Conservation (phyloP, 2,329 filamentous ascomycete species). For the Aotearoamyces nothofagi region DNA sequence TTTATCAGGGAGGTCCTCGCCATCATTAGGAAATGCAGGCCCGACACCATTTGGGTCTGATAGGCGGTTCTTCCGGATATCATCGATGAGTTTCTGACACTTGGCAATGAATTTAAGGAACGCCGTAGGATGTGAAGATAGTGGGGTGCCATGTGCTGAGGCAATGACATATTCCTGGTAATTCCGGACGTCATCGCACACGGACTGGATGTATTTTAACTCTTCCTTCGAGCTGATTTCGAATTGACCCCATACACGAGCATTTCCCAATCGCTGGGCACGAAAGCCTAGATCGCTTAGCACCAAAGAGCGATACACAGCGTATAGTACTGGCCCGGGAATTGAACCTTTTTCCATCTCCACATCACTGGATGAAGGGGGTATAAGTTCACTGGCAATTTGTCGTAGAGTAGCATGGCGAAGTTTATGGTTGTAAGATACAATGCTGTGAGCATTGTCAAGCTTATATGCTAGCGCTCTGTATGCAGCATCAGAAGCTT, state of each 20-base stretch:
- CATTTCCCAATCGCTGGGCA: constrained; percentile 28
- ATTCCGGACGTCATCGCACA: constrained; percentile 35
- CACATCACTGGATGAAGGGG: too few species aligned
- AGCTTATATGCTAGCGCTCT: constrained; percentile 27
- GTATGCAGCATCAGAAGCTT: constrained; percentile 29
- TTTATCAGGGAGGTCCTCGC: constrained; percentile 5
- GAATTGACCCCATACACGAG: constrained; percentile 40
- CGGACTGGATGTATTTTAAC: constrained; percentile 31
- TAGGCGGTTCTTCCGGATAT: constrained; percentile 30
- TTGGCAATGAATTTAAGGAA: constrained; percentile 24
- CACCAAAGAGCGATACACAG: constrained; percentile 50
- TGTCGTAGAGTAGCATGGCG: constrained; percentile 26
- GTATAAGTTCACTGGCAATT: constrained; percentile 26
- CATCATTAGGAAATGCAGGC: constrained; percentile 13
- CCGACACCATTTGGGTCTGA: constrained; percentile 35
- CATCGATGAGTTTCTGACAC: constrained; percentile 33
- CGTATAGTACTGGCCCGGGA: constrained; percentile 40
- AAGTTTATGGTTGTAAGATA: constrained; percentile 27
- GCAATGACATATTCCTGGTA: constrained; percentile 27
- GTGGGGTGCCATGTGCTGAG: constrained; percentile 1
- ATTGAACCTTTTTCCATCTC: constrained; percentile 20
- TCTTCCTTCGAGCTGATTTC: constrained; percentile 43
- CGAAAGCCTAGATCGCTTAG: constrained; percentile 46
- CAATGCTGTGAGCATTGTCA: constrained; percentile 30
- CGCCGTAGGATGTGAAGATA: constrained; percentile 7